Evolutionary conservation across 139 green algal species (phyloP).

Genomic region (Volvox africanus): DNA sequence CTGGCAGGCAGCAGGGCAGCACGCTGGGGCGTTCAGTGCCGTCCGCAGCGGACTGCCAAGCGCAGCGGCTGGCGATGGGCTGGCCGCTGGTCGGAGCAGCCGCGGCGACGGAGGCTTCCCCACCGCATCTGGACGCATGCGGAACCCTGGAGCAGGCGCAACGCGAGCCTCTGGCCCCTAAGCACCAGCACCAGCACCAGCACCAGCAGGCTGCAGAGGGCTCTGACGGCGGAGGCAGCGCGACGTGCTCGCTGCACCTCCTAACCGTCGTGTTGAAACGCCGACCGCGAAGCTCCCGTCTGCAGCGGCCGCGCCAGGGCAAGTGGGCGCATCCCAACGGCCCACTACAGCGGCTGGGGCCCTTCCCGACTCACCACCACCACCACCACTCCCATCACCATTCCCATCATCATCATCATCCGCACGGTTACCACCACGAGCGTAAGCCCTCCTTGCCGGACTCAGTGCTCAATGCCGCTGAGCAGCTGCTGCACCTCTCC

Average conservation of each 20-base stretch:
- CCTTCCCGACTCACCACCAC: neutral
- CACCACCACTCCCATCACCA: neutral
- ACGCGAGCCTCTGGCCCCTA: too few relatives aligned
- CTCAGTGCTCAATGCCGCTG: constrained; percentile 16
- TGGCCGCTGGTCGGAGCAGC: neutral
- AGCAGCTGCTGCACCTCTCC: constrained; percentile 46
- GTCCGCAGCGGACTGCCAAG: too few relatives aligned
- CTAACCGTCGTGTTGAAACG: neutral
- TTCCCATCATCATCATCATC: neutral
- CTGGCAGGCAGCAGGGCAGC: too few relatives aligned
- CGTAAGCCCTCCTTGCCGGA: constrained; percentile 38
- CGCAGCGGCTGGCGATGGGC: neutral
- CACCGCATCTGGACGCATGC: too few relatives aligned
- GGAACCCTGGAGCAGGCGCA: too few relatives aligned
- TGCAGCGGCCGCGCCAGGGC: neutral
- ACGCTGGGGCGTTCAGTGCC: neutral
- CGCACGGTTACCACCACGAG: neutral
- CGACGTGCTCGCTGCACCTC: neutral
- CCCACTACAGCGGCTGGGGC: neutral
- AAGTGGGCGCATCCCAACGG: neutral
- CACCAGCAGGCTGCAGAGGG: too few relatives aligned
- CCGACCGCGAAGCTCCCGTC: neutral
- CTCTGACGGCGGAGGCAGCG: neutral
- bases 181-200: too few relatives aligned
- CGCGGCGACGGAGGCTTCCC: neutral